Percentiles rank a stretch among this genome's conserved stretches.
Conservation (phyloP, 345 rosid genomes). For the Noccaea caerulescens region DNA sequence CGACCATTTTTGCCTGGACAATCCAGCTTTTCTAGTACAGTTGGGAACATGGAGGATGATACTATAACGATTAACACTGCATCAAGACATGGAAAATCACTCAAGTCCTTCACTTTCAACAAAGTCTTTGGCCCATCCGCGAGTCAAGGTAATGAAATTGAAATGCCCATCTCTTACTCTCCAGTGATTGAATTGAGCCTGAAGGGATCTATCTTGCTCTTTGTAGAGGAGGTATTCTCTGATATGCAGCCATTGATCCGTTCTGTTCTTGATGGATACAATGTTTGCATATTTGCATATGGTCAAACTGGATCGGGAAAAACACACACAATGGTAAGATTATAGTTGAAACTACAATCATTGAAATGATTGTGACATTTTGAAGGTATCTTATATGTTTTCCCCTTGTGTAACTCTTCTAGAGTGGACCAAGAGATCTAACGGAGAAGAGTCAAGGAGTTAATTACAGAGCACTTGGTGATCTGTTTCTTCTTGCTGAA, state of each 20-base stretch:
- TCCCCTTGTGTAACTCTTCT: slow-evolving; percentile 37
- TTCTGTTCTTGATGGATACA: slow-evolving; percentile 94
- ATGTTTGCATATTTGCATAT: slow-evolving; percentile 98
- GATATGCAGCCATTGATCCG: slow-evolving; percentile 97
- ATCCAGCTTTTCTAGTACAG: slow-evolving; percentile 62
- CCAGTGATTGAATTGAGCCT: slow-evolving; percentile 2
- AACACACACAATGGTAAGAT: slow-evolving; percentile 88
- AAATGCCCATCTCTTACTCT: slow-evolving; percentile 9
- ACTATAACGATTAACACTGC: slow-evolving; percentile 67
- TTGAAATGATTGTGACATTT: slow-evolving; percentile 31
- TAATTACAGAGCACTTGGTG: slow-evolving; percentile 91
- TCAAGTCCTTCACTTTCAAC: slow-evolving; percentile 80
- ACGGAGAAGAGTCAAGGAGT: slow-evolving; percentile 85
- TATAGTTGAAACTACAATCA: slow-evolving; percentile 8
- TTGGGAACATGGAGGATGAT: slow-evolving; percentile 78
- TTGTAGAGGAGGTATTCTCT: slow-evolving; percentile 91
- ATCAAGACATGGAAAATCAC: slow-evolving; percentile 77
- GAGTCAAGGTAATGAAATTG: slow-evolving; percentile 65
- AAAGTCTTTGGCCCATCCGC: slow-evolving; percentile 94
- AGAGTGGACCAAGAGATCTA: slow-evolving; percentile 90
- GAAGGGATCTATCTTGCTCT: slow-evolving; percentile 27
- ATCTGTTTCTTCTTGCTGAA: slow-evolving; percentile 81
- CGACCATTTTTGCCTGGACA: slow-evolving; percentile 85
- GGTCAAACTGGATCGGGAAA: slow-evolving; percentile 99
- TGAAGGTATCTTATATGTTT: slow-evolving; percentile 23